Evolutionary conservation across 2,329 filamentous ascomycete species (phyloP).

Genomic region (Alternaria sp.): DNA sequence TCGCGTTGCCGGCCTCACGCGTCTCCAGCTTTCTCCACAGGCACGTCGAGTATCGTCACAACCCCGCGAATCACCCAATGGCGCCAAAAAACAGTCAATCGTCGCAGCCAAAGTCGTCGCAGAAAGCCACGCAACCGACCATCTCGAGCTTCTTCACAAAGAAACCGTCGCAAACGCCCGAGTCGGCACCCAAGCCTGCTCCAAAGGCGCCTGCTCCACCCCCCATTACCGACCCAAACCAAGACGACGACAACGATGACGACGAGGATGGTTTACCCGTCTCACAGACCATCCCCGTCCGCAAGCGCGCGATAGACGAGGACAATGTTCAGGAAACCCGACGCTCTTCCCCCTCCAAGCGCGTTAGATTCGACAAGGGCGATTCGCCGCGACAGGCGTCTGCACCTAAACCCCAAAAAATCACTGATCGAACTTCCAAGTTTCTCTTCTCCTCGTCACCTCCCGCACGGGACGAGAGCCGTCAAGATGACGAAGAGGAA

Average conservation of each 20-base stretch:
- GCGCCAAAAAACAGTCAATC: conserved; percentile 49
- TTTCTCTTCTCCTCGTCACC: conserved; percentile 67
- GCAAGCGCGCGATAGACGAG: conserved; percentile 50
- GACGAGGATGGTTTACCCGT: conserved; percentile 28
- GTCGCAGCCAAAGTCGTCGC: conserved; percentile 42
- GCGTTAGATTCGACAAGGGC: conserved; percentile 37
- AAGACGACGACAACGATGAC: conserved; percentile 17
- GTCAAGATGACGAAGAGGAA: conserved; percentile 52
- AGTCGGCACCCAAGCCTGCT: conserved; percentile 22
- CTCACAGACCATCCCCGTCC: conserved; percentile 12
- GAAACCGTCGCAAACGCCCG: conserved; percentile 50
- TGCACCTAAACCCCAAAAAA: conserved; percentile 45
- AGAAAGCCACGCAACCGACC: conserved; percentile 76
- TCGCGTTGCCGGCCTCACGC: conserved; percentile 24
- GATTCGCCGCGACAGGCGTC: conserved; percentile 34
- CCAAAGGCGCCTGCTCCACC: conserved; percentile 34
- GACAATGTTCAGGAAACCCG: conserved; percentile 43
- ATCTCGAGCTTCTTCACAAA: conserved; percentile 85
- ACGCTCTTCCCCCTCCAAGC: conserved; percentile 50
- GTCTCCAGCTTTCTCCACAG: conserved; percentile 21
- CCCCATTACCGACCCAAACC: conserved; percentile 15
- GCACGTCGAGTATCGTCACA: conserved; percentile 16
- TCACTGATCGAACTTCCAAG: conserved; percentile 63
- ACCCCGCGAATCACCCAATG: conserved; percentile 37
- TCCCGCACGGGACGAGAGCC: conserved; percentile 40